phyloP scores from a whole-genome alignment of 371 early-diverging fungal species.

The Rhizomucor miehei region DNA sequence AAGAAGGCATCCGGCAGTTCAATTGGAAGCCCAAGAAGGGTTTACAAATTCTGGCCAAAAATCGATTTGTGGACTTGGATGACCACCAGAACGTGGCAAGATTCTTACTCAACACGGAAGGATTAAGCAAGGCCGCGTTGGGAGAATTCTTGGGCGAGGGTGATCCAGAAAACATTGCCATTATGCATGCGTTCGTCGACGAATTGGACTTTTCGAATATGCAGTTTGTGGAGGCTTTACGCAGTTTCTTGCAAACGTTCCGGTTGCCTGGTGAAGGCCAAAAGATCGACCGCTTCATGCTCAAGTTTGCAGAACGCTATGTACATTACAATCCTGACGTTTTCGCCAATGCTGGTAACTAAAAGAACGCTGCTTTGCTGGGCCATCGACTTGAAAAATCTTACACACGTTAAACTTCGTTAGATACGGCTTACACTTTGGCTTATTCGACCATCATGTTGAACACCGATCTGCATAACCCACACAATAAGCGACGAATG shows the following conservation, averaged over 20 bases:
- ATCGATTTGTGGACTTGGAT: slow-evolving; percentile 57
- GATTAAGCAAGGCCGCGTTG: slow-evolving; percentile 79
- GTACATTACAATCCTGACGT: slow-evolving; percentile 71
- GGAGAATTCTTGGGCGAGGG: slow-evolving; percentile 96
- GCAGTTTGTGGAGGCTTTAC: slow-evolving; percentile 81
- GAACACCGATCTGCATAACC: slow-evolving; percentile 95
- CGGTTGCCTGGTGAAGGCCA: slow-evolving; percentile 97
- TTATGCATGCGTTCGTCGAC: slow-evolving; percentile 96
- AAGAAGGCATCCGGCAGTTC: slow-evolving; percentile 79
- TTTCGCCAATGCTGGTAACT: slow-evolving; percentile 69
- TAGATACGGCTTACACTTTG: slow-evolving; percentile 89
- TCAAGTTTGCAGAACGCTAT: slow-evolving; percentile 95
- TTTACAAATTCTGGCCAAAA: slow-evolving; percentile 66
- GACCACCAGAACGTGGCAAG: slow-evolving; percentile 66
- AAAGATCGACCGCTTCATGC: slow-evolving; percentile 97
- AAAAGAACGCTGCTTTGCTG: too few species aligned
- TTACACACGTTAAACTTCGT: too few species aligned
- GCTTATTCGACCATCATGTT: slow-evolving; percentile 95
- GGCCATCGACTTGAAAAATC: too few species aligned
- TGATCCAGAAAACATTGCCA: slow-evolving; percentile 81
- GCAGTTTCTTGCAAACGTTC: slow-evolving; percentile 91
- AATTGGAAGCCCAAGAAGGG: slow-evolving; percentile 93
- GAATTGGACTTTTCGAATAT: slow-evolving; percentile 79
- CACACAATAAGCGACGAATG: slow-evolving; percentile 91
- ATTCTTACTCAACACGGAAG: slow-evolving; percentile 74